phyloP scores from a whole-genome alignment of 1,139 yeast species.

The Candida tropicalis region DNA sequence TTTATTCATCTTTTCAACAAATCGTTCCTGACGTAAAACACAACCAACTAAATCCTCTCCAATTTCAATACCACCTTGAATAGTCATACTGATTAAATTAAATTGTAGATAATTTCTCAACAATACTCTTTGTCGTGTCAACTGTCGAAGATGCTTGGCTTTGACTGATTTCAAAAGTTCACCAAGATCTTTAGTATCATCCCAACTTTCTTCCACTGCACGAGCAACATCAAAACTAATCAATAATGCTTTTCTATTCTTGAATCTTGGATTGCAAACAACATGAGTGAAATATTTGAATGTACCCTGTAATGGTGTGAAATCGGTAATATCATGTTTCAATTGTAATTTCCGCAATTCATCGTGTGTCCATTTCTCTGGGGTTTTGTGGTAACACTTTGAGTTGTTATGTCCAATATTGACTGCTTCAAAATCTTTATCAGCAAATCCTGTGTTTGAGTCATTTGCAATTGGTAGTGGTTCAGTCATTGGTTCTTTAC shows the following conservation, averaged over 20 bases:
- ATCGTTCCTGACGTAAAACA: constrained; percentile 33
- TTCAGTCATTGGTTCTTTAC: constrained; percentile 16
- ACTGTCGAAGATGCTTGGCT: constrained; percentile 7
- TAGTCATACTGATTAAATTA: constrained; percentile 25
- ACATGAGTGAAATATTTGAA: constrained; percentile 13
- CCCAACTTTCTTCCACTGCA: constrained; percentile 12
- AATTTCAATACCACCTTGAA: constrained; percentile 18
- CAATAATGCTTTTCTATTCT: constrained; percentile 5
- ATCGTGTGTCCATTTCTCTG: constrained; percentile 19
- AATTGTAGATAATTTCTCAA: constrained; percentile 17
- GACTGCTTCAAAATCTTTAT: constrained; percentile 17
- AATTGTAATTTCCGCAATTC: constrained; percentile 26
- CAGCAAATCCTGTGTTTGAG: constrained; percentile 25
- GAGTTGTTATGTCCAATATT: not conserved
- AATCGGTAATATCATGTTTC: constrained; percentile 21
- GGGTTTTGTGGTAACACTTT: constrained; percentile 3
- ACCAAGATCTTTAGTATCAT: not conserved
- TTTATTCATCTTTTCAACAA: constrained; percentile 31
- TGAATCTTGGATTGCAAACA: constrained; percentile 5
- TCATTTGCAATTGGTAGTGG: constrained; percentile 20
- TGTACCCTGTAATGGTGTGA: constrained; percentile 19
- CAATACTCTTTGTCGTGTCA: constrained; percentile 14
- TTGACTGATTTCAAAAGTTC: not conserved
- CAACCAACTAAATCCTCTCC: constrained; percentile 35
- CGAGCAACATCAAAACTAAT: constrained; percentile 5